Evolutionary conservation across 2,329 filamentous ascomycete genomes (phyloP).

Genomic region (Aureobasidium lini): DNA sequence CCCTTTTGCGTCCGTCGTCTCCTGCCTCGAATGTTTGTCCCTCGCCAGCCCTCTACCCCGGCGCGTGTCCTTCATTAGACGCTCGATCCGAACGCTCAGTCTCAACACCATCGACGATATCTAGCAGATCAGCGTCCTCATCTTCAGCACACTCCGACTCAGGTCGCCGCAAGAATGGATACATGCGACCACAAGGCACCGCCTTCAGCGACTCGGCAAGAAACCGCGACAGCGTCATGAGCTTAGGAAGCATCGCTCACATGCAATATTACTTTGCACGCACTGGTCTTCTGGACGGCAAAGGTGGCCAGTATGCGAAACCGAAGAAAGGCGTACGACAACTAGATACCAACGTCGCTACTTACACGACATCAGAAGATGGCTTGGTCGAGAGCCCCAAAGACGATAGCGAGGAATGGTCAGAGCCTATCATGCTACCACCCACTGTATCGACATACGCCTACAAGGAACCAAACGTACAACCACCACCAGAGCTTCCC

Average conservation of each 20-base stretch:
- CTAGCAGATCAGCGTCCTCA: constrained; percentile 39
- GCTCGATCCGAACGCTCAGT: constrained; percentile 56
- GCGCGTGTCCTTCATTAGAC: constrained; percentile 50
- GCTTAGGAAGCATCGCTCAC: constrained; percentile 91
- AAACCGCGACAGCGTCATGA: constrained; percentile 91
- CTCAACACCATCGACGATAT: constrained; percentile 37
- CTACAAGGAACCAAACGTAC: constrained; percentile 69
- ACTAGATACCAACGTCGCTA: not conserved
- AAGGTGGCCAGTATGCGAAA: constrained; percentile 76
- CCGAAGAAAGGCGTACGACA: constrained; percentile 47
- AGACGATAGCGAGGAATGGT: constrained; percentile 46
- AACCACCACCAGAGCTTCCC: constrained; percentile 74
- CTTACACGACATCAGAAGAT: not conserved
- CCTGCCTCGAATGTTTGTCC: constrained; percentile 59
- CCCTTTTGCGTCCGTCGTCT: constrained; percentile 44
- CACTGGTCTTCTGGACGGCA: constrained; percentile 87
- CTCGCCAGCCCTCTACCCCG: constrained; percentile 48
- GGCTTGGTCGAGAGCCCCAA: constrained; percentile 13
- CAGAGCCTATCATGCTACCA: constrained; percentile 75
- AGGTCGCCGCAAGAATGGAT: constrained; percentile 60
- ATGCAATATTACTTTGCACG: constrained; percentile 97
- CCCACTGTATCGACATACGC: constrained; percentile 96
- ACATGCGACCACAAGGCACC: constrained; percentile 78
- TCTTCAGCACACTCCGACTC: constrained; percentile 47
- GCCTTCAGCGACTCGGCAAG: constrained; percentile 85